Percentiles rank a stretch among this genome's conserved stretches.
These are phyloP conservation scores for Uronychia setigera DNA, from an alignment of 73 alveolate species.

Conservation along the genomic window DNA sequence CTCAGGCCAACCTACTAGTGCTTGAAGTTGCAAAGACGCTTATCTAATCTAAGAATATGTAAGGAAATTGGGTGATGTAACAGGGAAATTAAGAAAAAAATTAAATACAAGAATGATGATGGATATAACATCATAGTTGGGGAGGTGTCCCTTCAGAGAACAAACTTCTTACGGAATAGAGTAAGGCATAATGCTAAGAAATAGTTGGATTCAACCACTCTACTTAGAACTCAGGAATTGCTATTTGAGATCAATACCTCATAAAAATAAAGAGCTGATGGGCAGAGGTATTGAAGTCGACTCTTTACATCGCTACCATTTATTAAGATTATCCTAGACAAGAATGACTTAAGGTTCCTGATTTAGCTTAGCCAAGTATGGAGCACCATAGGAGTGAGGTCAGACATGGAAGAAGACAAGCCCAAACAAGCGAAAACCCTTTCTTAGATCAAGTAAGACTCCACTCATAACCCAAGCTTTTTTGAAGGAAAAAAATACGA, in stretches of 20 bases:
- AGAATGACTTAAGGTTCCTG: not conserved
- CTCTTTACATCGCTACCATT: not conserved
- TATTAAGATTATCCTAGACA: not conserved
- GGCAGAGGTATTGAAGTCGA: not conserved
- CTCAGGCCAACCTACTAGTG: not conserved
- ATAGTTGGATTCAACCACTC: not conserved
- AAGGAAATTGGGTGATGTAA: not conserved
- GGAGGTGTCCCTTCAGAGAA: not conserved
- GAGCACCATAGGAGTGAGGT: not conserved
- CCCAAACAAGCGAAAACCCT: not conserved
- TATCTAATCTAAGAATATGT: not conserved
- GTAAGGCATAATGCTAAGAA: not conserved
- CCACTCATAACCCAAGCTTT: not conserved
- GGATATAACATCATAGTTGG: not conserved
- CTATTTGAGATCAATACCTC: not conserved
- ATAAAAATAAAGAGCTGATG: not conserved
- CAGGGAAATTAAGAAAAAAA: not conserved
- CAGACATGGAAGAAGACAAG: not conserved
- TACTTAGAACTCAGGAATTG: not conserved
- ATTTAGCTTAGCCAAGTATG: not conserved
- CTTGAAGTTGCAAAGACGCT: not conserved
- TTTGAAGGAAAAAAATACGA: not conserved
- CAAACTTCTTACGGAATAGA: not conserved
- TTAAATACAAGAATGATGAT: not conserved
- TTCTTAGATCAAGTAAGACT: not conserved